These are phyloP conservation scores for Celoporthe dispersa DNA, from an alignment of 2,329 filamentous ascomycete genomes.

Conservation along the genomic window DNA sequence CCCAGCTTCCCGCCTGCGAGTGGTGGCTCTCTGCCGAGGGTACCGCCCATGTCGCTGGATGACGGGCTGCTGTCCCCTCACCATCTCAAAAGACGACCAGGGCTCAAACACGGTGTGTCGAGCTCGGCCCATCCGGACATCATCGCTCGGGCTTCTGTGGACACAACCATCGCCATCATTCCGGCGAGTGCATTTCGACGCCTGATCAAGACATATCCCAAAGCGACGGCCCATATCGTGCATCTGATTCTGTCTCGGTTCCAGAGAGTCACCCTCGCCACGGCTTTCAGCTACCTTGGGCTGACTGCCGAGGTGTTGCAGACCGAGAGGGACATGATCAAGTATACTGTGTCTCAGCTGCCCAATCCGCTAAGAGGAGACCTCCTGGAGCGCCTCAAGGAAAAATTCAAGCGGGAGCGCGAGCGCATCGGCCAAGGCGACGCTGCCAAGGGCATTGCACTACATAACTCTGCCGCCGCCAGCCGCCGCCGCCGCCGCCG, in stretches of 20 bases:
- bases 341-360: constrained; percentile 87
- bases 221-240: constrained; percentile 95
- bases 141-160: constrained; percentile 91
- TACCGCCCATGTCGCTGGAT: constrained; percentile 79
- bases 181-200: constrained; percentile 94
- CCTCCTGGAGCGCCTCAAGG: constrained; percentile 82
- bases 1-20: constrained; percentile 37
- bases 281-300: constrained; percentile 92
- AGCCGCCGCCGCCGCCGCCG: constrained; percentile 64
- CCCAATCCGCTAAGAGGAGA: constrained; percentile 88
- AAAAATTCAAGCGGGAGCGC: constrained; percentile 86
- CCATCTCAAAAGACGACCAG: constrained; percentile 42
- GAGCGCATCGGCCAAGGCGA: constrained; percentile 83
- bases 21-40: constrained; percentile 54
- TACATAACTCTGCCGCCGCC: constrained; percentile 77
- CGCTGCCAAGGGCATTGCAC: constrained; percentile 86
- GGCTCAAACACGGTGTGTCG: constrained; percentile 52
- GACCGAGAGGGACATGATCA: constrained; percentile 92
- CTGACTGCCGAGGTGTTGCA: constrained; percentile 89
- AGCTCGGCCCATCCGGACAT: constrained; percentile 95
- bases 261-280: constrained; percentile 91
- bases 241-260: constrained; percentile 95
- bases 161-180: constrained; percentile 98
- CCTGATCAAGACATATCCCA: constrained; percentile 90
- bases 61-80: constrained; percentile 35